Evolutionary conservation across 345 rosid species (phyloP).

Genomic region (Triadica sebifera): DNA sequence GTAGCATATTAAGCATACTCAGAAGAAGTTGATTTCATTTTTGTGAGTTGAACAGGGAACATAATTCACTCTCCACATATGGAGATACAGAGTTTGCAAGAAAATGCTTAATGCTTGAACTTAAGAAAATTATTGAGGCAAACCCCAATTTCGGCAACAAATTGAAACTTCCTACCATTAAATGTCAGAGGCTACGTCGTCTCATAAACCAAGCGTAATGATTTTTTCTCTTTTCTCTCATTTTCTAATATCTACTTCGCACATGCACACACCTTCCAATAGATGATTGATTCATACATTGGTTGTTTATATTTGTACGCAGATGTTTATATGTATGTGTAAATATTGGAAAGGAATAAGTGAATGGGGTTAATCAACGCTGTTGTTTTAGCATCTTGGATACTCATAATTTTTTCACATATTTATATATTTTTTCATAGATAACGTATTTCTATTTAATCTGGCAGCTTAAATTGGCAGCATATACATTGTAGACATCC

Average conservation of each 20-base stretch:
- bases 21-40: not conserved
- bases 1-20: slow-evolving; percentile 4
- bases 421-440: slow-evolving; percentile 1
- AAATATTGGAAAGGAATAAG: not conserved
- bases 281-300: not conserved
- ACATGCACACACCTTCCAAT: not conserved
- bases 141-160: slow-evolving; percentile 45
- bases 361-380: not conserved
- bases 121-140: slow-evolving; percentile 39
- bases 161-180: slow-evolving; percentile 39
- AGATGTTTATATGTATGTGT: not conserved
- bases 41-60: slow-evolving; percentile 37
- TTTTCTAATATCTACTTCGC: not conserved
- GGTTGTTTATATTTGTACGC: not conserved
- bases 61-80: slow-evolving; percentile 39
- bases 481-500: slow-evolving; percentile 41
- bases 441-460: slow-evolving; percentile 20
- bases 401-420: slow-evolving; percentile 1
- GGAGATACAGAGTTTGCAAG: slow-evolving; percentile 42
- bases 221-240: not conserved
- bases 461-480: slow-evolving; percentile 60
- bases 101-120: slow-evolving; percentile 28
- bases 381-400: slow-evolving; percentile 11
- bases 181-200: slow-evolving; percentile 30
- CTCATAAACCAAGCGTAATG: slow-evolving; percentile 51